Percentiles rank a stretch among this genome's conserved stretches.
phyloP scores from a whole-genome alignment of 2,329 filamentous ascomycete species.

The Trichophyton mentagrophytes region DNA sequence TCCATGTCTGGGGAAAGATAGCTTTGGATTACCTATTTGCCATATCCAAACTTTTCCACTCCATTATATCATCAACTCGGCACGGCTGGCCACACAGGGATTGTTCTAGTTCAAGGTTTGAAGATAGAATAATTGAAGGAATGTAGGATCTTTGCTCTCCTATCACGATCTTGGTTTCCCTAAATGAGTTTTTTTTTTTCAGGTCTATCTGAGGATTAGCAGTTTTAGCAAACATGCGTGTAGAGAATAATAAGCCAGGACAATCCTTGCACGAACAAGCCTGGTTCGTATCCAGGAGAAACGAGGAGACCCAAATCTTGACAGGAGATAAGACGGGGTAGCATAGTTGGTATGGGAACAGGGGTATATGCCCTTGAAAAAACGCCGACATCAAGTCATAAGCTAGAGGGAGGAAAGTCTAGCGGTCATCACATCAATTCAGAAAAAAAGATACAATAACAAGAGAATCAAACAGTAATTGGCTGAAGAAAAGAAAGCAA shows the following conservation, averaged over 20 bases:
- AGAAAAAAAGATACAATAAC: not conserved
- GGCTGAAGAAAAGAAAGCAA: not conserved
- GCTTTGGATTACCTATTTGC: not conserved
- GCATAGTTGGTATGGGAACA: not conserved
- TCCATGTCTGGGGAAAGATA: no score
- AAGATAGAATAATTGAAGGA: not conserved
- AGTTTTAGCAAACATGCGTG: not conserved
- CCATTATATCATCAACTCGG: not conserved
- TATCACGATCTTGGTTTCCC: slow-evolving; percentile 1
- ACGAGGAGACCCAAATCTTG: not conserved
- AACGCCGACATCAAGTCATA: slow-evolving; percentile 2
- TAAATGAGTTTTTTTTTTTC: slow-evolving; percentile 2
- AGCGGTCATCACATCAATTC: not conserved
- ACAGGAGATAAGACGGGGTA: not conserved
- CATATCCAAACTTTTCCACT: not conserved
- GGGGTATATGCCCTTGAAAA: not conserved
- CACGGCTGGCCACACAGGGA: not conserved
- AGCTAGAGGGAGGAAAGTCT: not conserved
- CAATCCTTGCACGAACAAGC: not conserved
- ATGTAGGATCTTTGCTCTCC: not conserved
- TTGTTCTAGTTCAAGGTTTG: not conserved
- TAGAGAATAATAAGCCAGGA: not conserved
- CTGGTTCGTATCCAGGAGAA: not conserved
- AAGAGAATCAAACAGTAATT: not conserved
- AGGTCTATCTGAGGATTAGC: not conserved